A percentile compares a stretch with the other conserved stretches of the same genome.
These are phyloP conservation scores for Monosporozyma solicola DNA, from an alignment of 805 yeast species.

Conservation along the genomic window DNA sequence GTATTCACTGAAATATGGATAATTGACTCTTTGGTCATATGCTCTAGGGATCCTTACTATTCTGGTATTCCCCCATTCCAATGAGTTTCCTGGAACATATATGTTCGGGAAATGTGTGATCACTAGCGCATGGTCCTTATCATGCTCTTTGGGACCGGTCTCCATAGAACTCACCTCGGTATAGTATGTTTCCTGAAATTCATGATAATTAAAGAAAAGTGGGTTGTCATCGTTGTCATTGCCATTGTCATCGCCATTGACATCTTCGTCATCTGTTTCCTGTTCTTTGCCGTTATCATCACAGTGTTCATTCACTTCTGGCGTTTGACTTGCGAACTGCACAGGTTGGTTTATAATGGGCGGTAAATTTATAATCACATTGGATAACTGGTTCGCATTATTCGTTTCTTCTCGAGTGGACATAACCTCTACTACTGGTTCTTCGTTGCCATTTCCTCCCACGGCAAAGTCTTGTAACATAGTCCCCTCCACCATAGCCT, in stretches of 20 bases:
- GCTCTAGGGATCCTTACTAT: constrained; percentile 58
- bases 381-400: not conserved
- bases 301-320: not conserved
- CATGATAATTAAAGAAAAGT: constrained; percentile 61
- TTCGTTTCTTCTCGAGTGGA: not conserved
- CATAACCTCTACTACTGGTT: not conserved
- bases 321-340: not conserved
- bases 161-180: constrained; percentile 8
- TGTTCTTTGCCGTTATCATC: not conserved
- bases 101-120: constrained; percentile 62
- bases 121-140: constrained; percentile 33
- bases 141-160: constrained; percentile 14
- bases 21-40: constrained; percentile 30
- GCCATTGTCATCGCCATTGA: not conserved
- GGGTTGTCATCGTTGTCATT: constrained; percentile 9
- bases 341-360: not conserved
- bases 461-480: not conserved
- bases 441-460: not conserved
- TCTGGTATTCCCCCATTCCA: constrained; percentile 34
- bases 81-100: constrained; percentile 32
- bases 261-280: not conserved
- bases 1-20: constrained; percentile 47
- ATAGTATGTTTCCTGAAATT: constrained; percentile 37
- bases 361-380: not conserved
- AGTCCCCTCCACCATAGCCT: not conserved